A percentile compares a stretch with the other conserved stretches of the same genome.
phyloP scores from a whole-genome alignment of 208 protist species.

The Spongospora subterranea region DNA sequence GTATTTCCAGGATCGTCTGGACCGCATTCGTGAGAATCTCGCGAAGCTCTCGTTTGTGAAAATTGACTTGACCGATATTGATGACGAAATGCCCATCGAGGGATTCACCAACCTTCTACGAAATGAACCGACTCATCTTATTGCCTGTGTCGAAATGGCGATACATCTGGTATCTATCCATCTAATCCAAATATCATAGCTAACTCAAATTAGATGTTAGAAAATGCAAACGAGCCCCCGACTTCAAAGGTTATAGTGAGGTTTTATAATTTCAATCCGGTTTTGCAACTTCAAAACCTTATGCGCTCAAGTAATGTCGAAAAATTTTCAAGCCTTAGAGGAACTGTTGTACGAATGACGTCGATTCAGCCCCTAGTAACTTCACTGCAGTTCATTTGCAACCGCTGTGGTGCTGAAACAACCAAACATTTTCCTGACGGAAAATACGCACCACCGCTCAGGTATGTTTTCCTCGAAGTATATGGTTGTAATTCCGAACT shows the following conservation, averaged over 20 bases:
- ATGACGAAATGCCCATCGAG: constrained; percentile 6
- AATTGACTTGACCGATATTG: not conserved
- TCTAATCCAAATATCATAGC: not conserved
- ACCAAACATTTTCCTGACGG: constrained; percentile 71
- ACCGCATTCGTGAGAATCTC: not conserved
- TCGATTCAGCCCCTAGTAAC: constrained; percentile 78
- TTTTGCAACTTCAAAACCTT: not conserved
- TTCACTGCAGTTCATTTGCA: constrained; percentile 77
- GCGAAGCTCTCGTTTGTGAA: not conserved
- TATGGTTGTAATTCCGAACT: not conserved
- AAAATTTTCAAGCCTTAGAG: constrained; percentile 76
- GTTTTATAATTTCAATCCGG: not conserved
- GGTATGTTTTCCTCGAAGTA: constrained; percentile 60
- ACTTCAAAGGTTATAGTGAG: constrained; percentile 37
- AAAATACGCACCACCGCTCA: constrained; percentile 64
- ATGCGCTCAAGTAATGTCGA: constrained; percentile 62
- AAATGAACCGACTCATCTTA: constrained; percentile 22
- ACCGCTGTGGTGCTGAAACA: constrained; percentile 66
- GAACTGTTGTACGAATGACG: constrained; percentile 81
- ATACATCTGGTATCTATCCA: not conserved
- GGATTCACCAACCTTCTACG: not conserved
- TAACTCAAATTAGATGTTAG: not conserved
- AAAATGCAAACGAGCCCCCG: not conserved
- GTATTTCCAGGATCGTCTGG: not conserved
- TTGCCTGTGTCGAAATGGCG: constrained; percentile 1